A percentile compares a stretch with the other conserved stretches of the same genome.
Conservation (phyloP, 1,284 basidiomycete genomes). For the Ceratobasidium sp. region DNA sequence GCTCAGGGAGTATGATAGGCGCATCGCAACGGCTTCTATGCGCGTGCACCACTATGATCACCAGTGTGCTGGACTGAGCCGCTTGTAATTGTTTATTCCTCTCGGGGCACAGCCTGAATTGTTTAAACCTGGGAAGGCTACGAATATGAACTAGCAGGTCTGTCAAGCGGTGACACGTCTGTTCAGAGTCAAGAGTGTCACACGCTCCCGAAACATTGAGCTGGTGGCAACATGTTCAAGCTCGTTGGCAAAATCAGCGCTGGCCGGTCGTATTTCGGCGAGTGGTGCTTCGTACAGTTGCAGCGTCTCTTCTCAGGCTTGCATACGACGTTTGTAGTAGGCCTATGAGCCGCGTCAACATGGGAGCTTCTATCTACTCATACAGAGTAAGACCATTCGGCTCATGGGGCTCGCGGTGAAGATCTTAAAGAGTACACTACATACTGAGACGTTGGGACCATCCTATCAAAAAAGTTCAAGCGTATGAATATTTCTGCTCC, state of each 20-base stretch:
- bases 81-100: background rate
- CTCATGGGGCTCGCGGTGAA: no score
- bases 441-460: no score
- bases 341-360: no score
- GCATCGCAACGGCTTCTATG: conserved; percentile 39
- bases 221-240: conserved; percentile 41
- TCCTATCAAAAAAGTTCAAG: no score
- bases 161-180: background rate
- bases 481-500: no score
- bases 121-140: conserved; percentile 1
- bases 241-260: conserved; percentile 1
- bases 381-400: no score
- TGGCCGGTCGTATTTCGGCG: conserved; percentile 51
- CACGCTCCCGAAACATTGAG: conserved; percentile 3
- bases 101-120: conserved; percentile 2
- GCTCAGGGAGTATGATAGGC: background rate
- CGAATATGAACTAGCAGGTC: conserved; percentile 12
- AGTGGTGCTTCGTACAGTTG: conserved; percentile 56
- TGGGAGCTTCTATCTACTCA: no score
- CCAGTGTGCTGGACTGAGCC: background rate
- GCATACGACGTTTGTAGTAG: conserved; percentile 46
- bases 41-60: background rate
- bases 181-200: background rate
- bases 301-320: conserved; percentile 56
- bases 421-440: no score